Percentiles rank a stretch among this genome's conserved stretches.
These are phyloP conservation scores for Leccinum pellstonianum DNA, from an alignment of 768 basidiomycete genomes.

Conservation along the genomic window DNA sequence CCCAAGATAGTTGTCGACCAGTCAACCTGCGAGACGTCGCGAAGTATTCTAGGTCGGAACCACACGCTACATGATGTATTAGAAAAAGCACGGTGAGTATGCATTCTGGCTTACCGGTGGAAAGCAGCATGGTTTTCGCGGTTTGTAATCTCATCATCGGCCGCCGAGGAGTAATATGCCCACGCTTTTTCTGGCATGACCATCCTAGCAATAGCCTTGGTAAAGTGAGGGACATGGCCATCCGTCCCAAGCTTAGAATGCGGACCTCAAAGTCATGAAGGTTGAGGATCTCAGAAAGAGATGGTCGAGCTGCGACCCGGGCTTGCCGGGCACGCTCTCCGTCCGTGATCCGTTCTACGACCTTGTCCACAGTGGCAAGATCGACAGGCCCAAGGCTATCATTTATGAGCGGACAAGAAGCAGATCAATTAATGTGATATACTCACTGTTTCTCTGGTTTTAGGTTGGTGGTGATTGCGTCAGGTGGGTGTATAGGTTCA, in stretches of 20 bases:
- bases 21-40: constrained; percentile 84
- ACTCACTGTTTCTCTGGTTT: constrained; percentile 82
- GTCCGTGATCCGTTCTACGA: constrained; percentile 61
- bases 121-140: constrained; percentile 91
- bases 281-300: constrained; percentile 77
- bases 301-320: constrained; percentile 62
- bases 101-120: constrained; percentile 56
- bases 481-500: constrained; percentile 87
- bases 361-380: constrained; percentile 60
- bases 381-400: constrained; percentile 71
- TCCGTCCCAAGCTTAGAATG: not conserved
- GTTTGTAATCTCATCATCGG: constrained; percentile 91
- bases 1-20: constrained; percentile 84
- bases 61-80: constrained; percentile 54
- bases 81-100: not conserved
- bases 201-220: constrained; percentile 74
- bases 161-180: constrained; percentile 97
- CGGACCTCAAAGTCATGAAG: constrained; percentile 92
- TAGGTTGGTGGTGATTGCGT: constrained; percentile 72
- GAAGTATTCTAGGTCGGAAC: constrained; percentile 86
- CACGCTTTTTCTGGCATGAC: constrained; percentile 87
- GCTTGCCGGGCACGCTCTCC: constrained; percentile 69
- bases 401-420: constrained; percentile 4
- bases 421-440: not conserved
- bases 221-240: constrained; percentile 10